Evolutionary conservation across 331 rosid species (phyloP), one percentile per base, ranked within the genome.

Genomic region (Erythrophleum ivorense): DNA sequence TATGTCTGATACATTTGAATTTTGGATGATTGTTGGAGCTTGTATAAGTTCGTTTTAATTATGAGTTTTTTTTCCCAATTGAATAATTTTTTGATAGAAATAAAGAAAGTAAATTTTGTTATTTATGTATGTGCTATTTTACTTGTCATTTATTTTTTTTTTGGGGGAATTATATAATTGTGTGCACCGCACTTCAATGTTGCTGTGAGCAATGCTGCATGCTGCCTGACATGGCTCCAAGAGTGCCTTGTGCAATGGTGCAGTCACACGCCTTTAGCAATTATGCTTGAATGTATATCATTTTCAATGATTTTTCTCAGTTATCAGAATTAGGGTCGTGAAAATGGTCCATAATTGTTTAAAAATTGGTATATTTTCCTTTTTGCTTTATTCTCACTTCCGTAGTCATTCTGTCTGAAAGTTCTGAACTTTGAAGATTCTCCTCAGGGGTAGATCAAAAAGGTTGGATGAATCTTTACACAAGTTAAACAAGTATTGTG

Each of bases 401-500:
- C 52, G 80, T 63, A 73, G 68, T 80, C 75, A 57, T 80, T 81
- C 49, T 77, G 65, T 84, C 80, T 89, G 78, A 84, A 65, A 63
- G 55, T 86, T 82, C 70, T 40, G 48, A 75, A 33, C 31, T 79
- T 86, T 81, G 73, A 50, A 71, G 57, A 46, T 74, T 77, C 62
- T 87, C 81, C 62, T 62, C 91, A 95, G 97, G 86, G 71, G 75
- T 72, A 87, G 94, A 82, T 80, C 80, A 75, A 90, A 86, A 82
- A 86, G 55, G 87, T 81, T 92, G 85, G 98, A 87, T 80, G 97
- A 93, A 43, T 90, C 91, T 54, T 66, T 86, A 78, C 79, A 87
- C 79, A 91, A 90, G 80, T 63, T 93, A 87, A 90, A 86, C 91
- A 87, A 88, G 88, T 90, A 85, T 78, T 84, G 84, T 80, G 94